These are phyloP conservation scores for Metarhizium album DNA, from an alignment of 2,329 filamentous ascomycete genomes.

Conservation along the genomic window DNA sequence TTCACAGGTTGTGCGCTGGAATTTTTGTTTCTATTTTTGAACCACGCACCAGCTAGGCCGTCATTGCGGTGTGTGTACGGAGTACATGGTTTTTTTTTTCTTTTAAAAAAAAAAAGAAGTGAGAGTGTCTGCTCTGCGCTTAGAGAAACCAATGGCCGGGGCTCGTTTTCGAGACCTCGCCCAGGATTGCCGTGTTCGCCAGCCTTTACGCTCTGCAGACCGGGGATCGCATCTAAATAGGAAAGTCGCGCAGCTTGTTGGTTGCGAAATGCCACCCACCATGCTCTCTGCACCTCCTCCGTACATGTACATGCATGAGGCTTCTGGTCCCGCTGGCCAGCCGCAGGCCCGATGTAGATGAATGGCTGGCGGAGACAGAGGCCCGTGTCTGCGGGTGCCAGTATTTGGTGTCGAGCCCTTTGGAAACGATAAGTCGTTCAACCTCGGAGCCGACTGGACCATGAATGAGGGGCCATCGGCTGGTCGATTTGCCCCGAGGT, in stretches of 20 bases:
- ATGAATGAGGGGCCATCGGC: neutral
- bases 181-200: neutral
- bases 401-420: too few relatives aligned
- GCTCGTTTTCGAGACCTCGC: conserved; percentile 1
- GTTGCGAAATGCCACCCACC: conserved; percentile 6
- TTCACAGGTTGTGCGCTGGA: too few relatives aligned
- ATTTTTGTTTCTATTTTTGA: conserved; percentile 28
- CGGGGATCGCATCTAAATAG: conserved; percentile 2
- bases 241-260: conserved; percentile 8
- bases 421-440: neutral
- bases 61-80: conserved; percentile 15
- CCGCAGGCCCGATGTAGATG: neutral
- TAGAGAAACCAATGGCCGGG: conserved; percentile 29
- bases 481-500: conserved; percentile 2
- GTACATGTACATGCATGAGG: neutral
- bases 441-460: neutral
- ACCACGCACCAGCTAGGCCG: conserved; percentile 16
- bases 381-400: neutral
- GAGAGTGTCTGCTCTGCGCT: conserved; percentile 33
- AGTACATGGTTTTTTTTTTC: too few relatives aligned
- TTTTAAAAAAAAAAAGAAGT: conserved; percentile 6
- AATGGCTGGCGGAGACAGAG: neutral
- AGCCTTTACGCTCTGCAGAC: neutral
- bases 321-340: neutral
- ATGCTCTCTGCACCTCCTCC: neutral